Evolutionary conservation across 768 basidiomycete genomes (phyloP).

Genomic region (Suillus hirtellus): DNA sequence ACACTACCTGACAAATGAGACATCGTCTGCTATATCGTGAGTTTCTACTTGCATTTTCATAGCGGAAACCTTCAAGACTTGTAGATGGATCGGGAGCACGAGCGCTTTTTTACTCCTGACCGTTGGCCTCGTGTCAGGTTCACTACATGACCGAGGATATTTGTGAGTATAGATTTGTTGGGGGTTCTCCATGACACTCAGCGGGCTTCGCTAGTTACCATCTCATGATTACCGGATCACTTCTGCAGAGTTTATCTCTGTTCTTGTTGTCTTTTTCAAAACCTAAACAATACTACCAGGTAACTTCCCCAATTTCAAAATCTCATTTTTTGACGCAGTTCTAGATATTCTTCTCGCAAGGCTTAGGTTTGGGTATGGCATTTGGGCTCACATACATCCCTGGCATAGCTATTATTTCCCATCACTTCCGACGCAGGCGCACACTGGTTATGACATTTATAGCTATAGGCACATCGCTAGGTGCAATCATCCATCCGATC

Average conservation of each 20-base stretch:
- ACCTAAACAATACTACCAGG: slow-evolving; percentile 38
- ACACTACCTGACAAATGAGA: neutral
- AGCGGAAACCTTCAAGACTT: neutral
- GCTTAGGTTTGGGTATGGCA: slow-evolving; percentile 41
- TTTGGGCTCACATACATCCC: slow-evolving; percentile 47
- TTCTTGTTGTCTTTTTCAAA: slow-evolving; percentile 41
- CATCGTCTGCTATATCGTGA: neutral
- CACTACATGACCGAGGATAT: neutral
- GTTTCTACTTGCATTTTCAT: neutral
- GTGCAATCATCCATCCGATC: neutral
- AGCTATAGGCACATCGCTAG: neutral
- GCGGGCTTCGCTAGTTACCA: slow-evolving; percentile 5
- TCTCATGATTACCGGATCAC: slow-evolving; percentile 25
- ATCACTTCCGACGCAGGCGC: slow-evolving; percentile 41
- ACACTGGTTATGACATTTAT: neutral
- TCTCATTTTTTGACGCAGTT: neutral
- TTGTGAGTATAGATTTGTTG: neutral
- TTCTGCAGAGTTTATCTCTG: slow-evolving; percentile 29
- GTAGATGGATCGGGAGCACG: neutral
- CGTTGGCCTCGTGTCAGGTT: neutral
- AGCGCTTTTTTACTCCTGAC: neutral
- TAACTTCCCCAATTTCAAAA: slow-evolving; percentile 7
- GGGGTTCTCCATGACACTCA: neutral
- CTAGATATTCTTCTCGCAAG: slow-evolving; percentile 48
- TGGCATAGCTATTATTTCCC: slow-evolving; percentile 41